phyloP scores from a whole-genome alignment of 257 asterid species.

The Echium plantagineum region DNA sequence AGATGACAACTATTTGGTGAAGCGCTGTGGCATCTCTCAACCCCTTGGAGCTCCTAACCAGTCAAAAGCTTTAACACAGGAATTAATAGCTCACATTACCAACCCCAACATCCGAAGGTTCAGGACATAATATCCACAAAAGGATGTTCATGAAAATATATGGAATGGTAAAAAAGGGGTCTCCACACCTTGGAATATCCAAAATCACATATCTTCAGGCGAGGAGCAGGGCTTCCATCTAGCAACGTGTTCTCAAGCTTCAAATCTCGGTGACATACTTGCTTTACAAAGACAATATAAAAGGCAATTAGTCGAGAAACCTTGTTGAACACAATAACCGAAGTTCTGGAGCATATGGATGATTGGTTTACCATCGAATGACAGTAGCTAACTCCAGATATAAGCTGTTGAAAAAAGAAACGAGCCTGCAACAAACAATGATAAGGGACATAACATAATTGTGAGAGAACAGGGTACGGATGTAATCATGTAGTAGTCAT shows the following conservation, averaged over 20 bases:
- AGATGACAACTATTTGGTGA: not conserved
- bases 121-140: not conserved
- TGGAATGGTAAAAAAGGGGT: not conserved
- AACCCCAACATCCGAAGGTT: not conserved
- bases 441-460: slow-evolving; percentile 6
- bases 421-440: slow-evolving; percentile 50
- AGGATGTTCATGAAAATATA: not conserved
- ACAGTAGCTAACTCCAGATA: slow-evolving; percentile 98
- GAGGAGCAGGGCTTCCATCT: slow-evolving; percentile 94
- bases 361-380: slow-evolving; percentile 69
- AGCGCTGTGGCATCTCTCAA: not conserved
- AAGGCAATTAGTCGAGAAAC: not conserved
- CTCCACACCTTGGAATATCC: slow-evolving; percentile 86
- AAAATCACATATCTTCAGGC: slow-evolving; percentile 91
- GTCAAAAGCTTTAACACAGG: not conserved
- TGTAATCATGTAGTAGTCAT: slow-evolving; percentile 2
- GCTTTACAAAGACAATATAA: slow-evolving; percentile 33
- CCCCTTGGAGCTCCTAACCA: not conserved
- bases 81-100: not conserved
- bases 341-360: not conserved
- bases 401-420: slow-evolving; percentile 94
- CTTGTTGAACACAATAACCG: not conserved
- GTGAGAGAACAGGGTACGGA: not conserved
- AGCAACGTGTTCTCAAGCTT: slow-evolving; percentile 86
- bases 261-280: slow-evolving; percentile 97